phyloP scores from a whole-genome alignment of 805 yeast species.

The Saccharomycopsis schoenii region DNA sequence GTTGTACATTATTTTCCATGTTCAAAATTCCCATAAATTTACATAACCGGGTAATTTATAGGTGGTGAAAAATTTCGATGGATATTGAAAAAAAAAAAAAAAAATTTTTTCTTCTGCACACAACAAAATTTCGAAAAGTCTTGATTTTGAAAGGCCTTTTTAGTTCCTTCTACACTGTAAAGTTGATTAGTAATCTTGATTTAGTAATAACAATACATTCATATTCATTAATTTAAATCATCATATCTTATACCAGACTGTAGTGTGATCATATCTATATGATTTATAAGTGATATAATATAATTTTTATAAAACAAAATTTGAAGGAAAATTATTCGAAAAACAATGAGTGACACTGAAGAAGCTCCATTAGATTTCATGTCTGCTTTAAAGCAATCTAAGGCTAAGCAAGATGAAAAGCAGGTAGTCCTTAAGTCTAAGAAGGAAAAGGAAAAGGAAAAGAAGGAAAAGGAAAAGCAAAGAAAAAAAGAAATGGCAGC shows the following conservation, averaged over 20 bases:
- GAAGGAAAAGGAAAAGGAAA: slow-evolving; percentile 91
- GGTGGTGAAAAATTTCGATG: background rate
- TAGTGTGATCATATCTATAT: background rate
- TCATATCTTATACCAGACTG: background rate
- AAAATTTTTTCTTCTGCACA: background rate
- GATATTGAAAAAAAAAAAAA: background rate
- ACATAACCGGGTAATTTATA: background rate
- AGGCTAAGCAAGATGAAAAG: slow-evolving; percentile 65
- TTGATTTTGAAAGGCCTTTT: background rate
- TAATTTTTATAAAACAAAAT: background rate
- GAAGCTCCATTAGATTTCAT: slow-evolving; percentile 60
- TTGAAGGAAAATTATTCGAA: background rate
- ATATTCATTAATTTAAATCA: background rate
- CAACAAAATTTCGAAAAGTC: background rate
- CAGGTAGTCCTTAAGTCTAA: slow-evolving; percentile 71
- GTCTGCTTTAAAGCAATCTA: slow-evolving; percentile 71
- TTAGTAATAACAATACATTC: background rate
- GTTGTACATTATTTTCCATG: background rate
- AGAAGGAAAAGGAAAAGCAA: slow-evolving; percentile 86
- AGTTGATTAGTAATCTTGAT: background rate
- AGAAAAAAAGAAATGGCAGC: slow-evolving; percentile 85
- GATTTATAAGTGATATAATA: background rate
- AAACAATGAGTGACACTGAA: slow-evolving; percentile 24
- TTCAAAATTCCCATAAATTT: background rate
- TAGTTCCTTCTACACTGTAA: background rate